phyloP scores from a whole-genome alignment of 768 basidiomycete species.

The Coprinopsis strossmayeri region DNA sequence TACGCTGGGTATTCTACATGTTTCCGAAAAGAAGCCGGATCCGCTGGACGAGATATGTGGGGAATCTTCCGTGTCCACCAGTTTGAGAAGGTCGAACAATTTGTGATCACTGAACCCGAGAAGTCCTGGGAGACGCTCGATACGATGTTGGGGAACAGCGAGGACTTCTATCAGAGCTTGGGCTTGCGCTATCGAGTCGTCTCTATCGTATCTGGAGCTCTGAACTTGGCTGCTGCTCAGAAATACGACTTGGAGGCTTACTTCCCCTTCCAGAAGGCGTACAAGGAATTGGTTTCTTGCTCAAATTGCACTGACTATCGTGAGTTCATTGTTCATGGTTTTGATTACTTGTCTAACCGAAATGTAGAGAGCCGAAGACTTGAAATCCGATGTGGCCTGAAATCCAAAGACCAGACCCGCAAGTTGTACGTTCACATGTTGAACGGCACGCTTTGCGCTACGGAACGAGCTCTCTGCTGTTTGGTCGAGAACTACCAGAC shows the following conservation, averaged over 20 bases:
- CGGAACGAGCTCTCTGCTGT: constrained; percentile 94
- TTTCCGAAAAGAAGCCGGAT: constrained; percentile 98
- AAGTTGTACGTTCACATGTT: constrained; percentile 99
- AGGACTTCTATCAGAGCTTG: constrained; percentile 95
- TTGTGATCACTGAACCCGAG: constrained; percentile 90
- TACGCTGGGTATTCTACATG: constrained; percentile 91
- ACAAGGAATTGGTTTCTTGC: constrained; percentile 97
- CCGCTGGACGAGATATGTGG: constrained; percentile 97
- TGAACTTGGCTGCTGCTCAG: constrained; percentile 95
- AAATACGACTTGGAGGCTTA: constrained; percentile 98
- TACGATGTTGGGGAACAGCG: constrained; percentile 81
- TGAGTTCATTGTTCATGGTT: constrained; percentile 37
- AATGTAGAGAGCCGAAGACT: constrained; percentile 80
- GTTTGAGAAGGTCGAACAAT: constrained; percentile 98
- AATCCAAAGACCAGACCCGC: constrained; percentile 81
- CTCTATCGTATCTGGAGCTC: constrained; percentile 90
- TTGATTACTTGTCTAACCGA: neutral
- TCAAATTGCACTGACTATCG: constrained; percentile 99
- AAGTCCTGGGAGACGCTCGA: constrained; percentile 95
- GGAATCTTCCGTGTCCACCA: constrained; percentile 99
- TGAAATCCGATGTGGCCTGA: constrained; percentile 91
- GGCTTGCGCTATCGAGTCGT: constrained; percentile 89
- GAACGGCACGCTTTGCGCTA: constrained; percentile 96
- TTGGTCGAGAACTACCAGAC: constrained; percentile 99
- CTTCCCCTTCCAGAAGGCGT: constrained; percentile 96